Evolutionary conservation across 2,329 filamentous ascomycete genomes (phyloP).

Genomic region (Fusarium sp.): DNA sequence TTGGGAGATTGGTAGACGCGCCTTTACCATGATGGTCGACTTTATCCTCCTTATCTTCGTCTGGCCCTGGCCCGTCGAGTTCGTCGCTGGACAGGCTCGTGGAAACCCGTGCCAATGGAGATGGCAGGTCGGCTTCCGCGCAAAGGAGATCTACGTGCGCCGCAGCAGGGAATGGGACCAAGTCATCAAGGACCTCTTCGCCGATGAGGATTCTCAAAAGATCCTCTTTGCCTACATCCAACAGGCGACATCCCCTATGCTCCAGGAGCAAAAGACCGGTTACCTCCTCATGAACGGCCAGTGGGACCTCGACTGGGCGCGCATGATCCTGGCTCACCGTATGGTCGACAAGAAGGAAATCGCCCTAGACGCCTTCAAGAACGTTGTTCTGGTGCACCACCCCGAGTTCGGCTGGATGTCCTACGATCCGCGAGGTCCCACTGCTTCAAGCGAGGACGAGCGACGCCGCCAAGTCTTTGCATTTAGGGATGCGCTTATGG

Average conservation of each 20-base stretch:
- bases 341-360: conserved; percentile 74
- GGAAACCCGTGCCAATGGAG: conserved; percentile 80
- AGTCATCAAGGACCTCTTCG: conserved; percentile 66
- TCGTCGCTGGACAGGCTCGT: conserved; percentile 70
- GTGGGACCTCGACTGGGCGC: conserved; percentile 88
- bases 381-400: conserved; percentile 76
- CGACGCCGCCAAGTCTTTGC: conserved; percentile 79
- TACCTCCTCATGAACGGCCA: conserved; percentile 86
- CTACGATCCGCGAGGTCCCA: conserved; percentile 69
- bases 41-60: conserved; percentile 76
- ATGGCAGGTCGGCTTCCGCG: conserved; percentile 78
- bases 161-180: conserved; percentile 80
- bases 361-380: conserved; percentile 75
- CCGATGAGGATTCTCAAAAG: conserved; percentile 62
- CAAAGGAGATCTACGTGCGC: conserved; percentile 84
- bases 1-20: conserved; percentile 69
- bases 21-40: conserved; percentile 77
- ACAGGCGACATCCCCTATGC: conserved; percentile 75
- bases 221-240: conserved; percentile 72
- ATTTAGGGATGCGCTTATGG: conserved; percentile 81
- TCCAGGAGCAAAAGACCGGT: conserved; percentile 82
- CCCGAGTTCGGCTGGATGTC: conserved; percentile 75
- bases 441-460: conserved; percentile 68
- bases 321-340: conserved; percentile 79
- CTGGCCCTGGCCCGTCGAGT: conserved; percentile 79